Evolutionary conservation across 805 yeast genomes (phyloP).

Genomic region (Pichia insulana): DNA sequence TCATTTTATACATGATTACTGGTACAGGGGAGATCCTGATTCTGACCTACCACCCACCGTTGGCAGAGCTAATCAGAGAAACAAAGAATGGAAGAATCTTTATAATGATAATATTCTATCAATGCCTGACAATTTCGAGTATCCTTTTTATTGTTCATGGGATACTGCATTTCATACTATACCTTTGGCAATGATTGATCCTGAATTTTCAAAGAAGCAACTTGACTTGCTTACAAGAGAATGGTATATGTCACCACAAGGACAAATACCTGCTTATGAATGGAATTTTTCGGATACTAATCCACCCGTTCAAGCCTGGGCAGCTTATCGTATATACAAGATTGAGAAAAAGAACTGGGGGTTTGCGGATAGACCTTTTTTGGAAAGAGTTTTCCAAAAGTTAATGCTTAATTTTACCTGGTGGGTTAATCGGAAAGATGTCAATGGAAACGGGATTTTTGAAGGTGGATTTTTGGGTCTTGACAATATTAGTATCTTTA

Average conservation of each 20-base stretch:
- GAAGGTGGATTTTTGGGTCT: conserved; percentile 92
- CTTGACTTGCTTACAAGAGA: conserved; percentile 79
- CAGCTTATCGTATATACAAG: conserved; percentile 79
- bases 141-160: conserved; percentile 96
- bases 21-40: conserved; percentile 81
- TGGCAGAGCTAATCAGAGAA: conserved; percentile 80
- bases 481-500: conserved; percentile 88
- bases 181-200: conserved; percentile 89
- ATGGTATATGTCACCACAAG: conserved; percentile 97
- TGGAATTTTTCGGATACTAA: conserved; percentile 96
- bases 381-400: conserved; percentile 90
- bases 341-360: conserved; percentile 81
- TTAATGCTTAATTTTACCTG: conserved; percentile 83
- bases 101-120: conserved; percentile 83
- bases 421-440: conserved; percentile 94
- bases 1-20: conserved; percentile 73
- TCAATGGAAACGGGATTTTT: conserved; percentile 78
- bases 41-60: conserved; percentile 69
- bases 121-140: conserved; percentile 93
- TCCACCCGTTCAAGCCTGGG: conserved; percentile 97
- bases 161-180: conserved; percentile 93
- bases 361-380: conserved; percentile 68
- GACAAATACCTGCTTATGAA: conserved; percentile 95
- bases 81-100: conserved; percentile 81
- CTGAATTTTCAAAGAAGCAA: conserved; percentile 84